Base-by-base conservation (phyloP, 2,329 filamentous ascomycete genomes). In the Colletotrichum theobromicola region DNA sequence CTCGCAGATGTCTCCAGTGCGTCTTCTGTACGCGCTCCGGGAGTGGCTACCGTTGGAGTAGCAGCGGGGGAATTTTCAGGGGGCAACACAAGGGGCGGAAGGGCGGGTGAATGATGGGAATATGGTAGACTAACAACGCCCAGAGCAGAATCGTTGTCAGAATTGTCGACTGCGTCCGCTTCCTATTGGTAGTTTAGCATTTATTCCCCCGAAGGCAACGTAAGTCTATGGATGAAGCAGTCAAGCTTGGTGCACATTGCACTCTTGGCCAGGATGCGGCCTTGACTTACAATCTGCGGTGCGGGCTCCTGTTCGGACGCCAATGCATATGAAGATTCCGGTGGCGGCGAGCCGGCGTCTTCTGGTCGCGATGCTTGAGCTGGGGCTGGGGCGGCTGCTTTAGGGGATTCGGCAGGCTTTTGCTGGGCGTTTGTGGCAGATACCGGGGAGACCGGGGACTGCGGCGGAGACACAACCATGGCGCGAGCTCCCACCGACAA, bases 131-230 rank as follows among this genome's bases (percentile, higher is more conserved):
- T 50, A 57, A 72, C 70, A 12, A 68, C 57, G 16, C 68, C 64
- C 15, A 72, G 46, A n/a, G 70, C 70, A 4, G 70, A 72, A 63
- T 72, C 70, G 26, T 21, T 42, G 10, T 72, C 70, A 15, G 70
- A 55, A 16, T 28, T n/a, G 15, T 58, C 66, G 34, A 24, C 64
- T 30, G 34, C 21, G 18, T 69, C 64, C 12, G 57, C 53, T 57
- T 68, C 70, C 70, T 72, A 21, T 28, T 7, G 16, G n/a, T 9
- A 30, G 15, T 13, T 50, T 9, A 53, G 58, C n/a, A 13, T 26
- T n/a, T 9, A 4, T 21, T 10, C 42, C n/a, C 7, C 42, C n/a
- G n/a, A 50, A 10, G n/a, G 21, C 42, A 2, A 50, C 21, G 42
- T n/a, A n/a, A n/a, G n/a, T 50, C 42, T 12, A 50, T 50, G 42